Evolutionary conservation across 345 rosid genomes (phyloP).

Genomic region (Populus davidiana): DNA sequence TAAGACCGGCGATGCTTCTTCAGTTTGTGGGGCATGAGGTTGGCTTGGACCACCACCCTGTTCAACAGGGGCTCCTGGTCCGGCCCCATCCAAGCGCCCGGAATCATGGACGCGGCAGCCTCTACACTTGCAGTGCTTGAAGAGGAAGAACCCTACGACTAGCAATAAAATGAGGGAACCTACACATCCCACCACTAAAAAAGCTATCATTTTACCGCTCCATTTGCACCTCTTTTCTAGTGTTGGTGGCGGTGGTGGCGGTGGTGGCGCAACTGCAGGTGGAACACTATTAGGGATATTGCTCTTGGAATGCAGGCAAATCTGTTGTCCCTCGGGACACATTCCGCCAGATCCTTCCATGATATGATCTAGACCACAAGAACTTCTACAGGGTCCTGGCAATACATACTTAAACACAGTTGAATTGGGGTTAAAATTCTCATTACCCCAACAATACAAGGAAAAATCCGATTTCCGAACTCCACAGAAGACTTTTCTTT

Average conservation of each 20-base stretch:
- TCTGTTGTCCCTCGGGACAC: conserved; percentile 29
- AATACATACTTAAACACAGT: conserved; percentile 38
- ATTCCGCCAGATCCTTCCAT: conserved; percentile 17
- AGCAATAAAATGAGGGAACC: conserved; percentile 47
- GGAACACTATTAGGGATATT: background rate
- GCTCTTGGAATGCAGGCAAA: conserved; percentile 24
- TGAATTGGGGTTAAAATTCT: conserved; percentile 23
- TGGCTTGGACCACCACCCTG: conserved; percentile 1
- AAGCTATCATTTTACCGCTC: conserved; percentile 42
- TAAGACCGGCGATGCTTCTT: conserved; percentile 19
- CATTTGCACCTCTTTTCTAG: conserved; percentile 22
- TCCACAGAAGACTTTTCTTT: conserved; percentile 60
- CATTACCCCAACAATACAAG: conserved; percentile 65
- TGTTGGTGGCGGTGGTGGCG: background rate
- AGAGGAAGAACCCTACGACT: conserved; percentile 37
- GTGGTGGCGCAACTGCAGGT: background rate
- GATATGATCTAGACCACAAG: conserved; percentile 33
- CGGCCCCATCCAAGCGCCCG: conserved; percentile 49
- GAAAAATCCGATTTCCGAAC: conserved; percentile 30
- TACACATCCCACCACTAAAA: conserved; percentile 57
- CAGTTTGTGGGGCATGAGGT: background rate
- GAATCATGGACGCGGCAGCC: conserved; percentile 69
- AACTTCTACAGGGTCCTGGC: conserved; percentile 54
- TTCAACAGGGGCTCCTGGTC: background rate
- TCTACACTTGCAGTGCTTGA: conserved; percentile 40